Conservation (phyloP, 306 rosid genomes). For the Glycyrrhiza uralensis region DNA sequence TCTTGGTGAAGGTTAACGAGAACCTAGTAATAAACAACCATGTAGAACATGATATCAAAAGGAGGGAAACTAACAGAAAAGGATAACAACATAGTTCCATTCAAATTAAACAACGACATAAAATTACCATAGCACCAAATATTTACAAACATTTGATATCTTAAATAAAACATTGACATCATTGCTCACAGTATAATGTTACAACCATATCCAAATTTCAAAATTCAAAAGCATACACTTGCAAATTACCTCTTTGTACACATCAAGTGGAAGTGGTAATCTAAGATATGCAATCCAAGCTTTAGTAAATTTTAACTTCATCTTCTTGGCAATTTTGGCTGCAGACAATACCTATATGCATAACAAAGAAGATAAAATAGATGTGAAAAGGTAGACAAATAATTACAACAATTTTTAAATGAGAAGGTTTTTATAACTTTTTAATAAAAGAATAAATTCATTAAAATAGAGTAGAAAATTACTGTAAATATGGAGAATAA, state of each 20-base stretch:
- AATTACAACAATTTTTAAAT: not conserved
- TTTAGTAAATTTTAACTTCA: conserved; percentile 75
- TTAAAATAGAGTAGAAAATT: not conserved
- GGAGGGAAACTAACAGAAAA: not conserved
- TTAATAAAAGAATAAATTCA: not conserved
- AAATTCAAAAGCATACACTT: conserved; percentile 15
- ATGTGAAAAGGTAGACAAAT: not conserved
- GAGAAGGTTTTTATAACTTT: not conserved
- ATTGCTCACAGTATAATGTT: conserved; percentile 4
- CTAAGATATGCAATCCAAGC: conserved; percentile 87
- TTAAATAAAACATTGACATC: not conserved
- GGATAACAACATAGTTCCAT: not conserved
- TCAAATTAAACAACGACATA: not conserved
- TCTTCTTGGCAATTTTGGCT: conserved; percentile 58
- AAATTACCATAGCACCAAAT: not conserved
- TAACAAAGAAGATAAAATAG: conserved; percentile 18
- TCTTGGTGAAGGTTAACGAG: conserved; percentile 74
- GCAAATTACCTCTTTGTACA: conserved; percentile 82
- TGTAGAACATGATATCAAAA: conserved; percentile 19
- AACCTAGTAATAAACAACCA: conserved; percentile 53
- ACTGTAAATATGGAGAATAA: not conserved
- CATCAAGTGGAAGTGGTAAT: conserved; percentile 83
- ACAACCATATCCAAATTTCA: not conserved
- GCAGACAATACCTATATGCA: conserved; percentile 53
- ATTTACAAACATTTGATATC: not conserved